Conservation (phyloP, 106 monocot species). For the Platanthera zijinensis region DNA sequence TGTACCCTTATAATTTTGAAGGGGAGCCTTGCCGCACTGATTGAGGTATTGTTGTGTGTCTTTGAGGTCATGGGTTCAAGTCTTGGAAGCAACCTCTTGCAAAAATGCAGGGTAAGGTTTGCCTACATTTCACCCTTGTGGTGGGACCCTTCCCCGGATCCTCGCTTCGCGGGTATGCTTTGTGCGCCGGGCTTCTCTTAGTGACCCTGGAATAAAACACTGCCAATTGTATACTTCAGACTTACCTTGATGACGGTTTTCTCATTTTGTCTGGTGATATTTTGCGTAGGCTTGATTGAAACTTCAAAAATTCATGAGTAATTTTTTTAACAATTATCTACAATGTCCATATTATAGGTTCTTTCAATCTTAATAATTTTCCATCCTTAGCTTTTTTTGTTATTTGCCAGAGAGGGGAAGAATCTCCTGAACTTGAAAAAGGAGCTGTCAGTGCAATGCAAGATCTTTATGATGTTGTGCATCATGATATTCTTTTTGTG, state of each 20-base stretch:
- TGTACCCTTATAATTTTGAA: too few relatives aligned
- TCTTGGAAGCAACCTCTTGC: too few relatives aligned
- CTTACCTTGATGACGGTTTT: too few relatives aligned
- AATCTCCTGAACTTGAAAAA: constrained; percentile 41
- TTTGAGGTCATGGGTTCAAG: too few relatives aligned
- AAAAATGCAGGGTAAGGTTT: too few relatives aligned
- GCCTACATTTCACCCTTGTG: too few relatives aligned
- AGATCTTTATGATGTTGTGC: constrained; percentile 88
- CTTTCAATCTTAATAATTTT: neutral
- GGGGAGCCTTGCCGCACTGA: too few relatives aligned
- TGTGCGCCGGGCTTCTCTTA: too few relatives aligned
- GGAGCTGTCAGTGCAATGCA: constrained; percentile 85
- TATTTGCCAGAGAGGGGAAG: constrained; percentile 40
- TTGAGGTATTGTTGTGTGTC: too few relatives aligned
- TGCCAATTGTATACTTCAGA: neutral
- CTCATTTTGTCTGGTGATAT: neutral
- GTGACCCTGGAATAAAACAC: too few relatives aligned
- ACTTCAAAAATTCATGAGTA: neutral
- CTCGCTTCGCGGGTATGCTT: too few relatives aligned
- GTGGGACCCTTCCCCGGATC: too few relatives aligned
- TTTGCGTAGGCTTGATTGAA: neutral
- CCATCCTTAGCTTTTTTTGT: neutral
- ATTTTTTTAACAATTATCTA: neutral
- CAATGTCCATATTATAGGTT: neutral
- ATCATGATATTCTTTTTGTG: constrained; percentile 63